These are phyloP conservation scores for Agapanthus africanus DNA, from an alignment of 106 monocot genomes.

Conservation along the genomic window DNA sequence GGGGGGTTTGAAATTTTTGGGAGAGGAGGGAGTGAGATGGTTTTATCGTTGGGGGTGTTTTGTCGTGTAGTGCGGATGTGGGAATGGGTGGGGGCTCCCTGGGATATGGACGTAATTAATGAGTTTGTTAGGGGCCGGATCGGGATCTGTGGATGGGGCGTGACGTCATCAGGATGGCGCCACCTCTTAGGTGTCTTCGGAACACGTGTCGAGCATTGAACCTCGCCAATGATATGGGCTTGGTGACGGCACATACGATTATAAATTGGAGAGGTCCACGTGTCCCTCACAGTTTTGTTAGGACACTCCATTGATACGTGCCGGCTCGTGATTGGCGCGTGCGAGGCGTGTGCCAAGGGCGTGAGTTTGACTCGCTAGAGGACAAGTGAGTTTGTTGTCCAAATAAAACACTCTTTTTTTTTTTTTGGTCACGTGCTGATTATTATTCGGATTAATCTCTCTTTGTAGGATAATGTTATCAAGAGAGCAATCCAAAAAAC, in stretches of 20 bases:
- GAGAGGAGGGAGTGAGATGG: conserved; percentile 10
- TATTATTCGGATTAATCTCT: too few species aligned
- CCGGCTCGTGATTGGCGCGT: background rate
- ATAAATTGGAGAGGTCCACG: too few species aligned
- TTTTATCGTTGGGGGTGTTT: conserved; percentile 33
- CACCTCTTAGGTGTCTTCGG: background rate
- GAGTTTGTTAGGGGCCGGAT: background rate
- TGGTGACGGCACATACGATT: too few species aligned
- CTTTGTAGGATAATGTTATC: too few species aligned
- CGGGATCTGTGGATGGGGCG: background rate
- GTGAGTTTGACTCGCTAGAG: background rate
- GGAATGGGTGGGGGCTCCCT: background rate
- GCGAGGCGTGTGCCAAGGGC: background rate
- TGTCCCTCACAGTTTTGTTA: background rate
- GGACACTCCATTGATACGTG: background rate
- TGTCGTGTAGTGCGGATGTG: conserved; percentile 31
- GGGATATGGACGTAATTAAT: conserved; percentile 16
- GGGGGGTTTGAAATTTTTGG: conserved; percentile 31
- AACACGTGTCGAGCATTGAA: background rate
- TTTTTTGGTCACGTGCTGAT: too few species aligned
- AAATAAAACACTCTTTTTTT: too few species aligned
- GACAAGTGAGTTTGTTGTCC: conserved; percentile 5
- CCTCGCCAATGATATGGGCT: background rate
- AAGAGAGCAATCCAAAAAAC: too few species aligned
- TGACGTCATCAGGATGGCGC: background rate